phyloP scores from a whole-genome alignment of 164 flowering plant genomes.

The Taxillus chinensis region DNA sequence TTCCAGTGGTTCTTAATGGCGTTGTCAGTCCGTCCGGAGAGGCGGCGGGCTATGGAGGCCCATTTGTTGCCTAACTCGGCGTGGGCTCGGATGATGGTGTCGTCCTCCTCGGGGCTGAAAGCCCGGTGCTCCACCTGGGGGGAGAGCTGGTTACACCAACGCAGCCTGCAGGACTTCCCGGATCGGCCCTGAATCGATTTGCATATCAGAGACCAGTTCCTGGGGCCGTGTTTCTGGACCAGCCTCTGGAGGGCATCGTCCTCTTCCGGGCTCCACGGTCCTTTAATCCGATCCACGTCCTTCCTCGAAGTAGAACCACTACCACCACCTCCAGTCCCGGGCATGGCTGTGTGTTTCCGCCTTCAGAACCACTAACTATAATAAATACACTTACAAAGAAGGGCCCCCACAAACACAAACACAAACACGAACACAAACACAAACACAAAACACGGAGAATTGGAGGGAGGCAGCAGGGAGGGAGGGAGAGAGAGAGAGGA shows the following conservation, averaged over 20 bases:
- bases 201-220: constrained; percentile 3
- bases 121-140: constrained; percentile 5
- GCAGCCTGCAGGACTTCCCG: constrained; percentile 3
- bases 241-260: background rate
- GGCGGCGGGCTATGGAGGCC: constrained; percentile 1
- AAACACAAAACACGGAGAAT: too few relatives aligned
- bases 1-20: background rate
- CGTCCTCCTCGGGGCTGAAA: constrained; percentile 4
- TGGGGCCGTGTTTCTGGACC: background rate
- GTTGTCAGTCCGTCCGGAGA: constrained; percentile 2
- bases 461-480: too few relatives aligned
- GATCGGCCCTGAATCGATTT: background rate
- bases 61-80: constrained; percentile 2
- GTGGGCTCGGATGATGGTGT: background rate
- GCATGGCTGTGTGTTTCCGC: too few relatives aligned
- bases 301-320: too few relatives aligned
- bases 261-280: constrained; percentile 3
- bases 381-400: too few relatives aligned
- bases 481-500: too few relatives aligned
- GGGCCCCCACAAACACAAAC: too few relatives aligned
- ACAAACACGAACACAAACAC: too few relatives aligned
- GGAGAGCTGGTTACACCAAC: constrained; percentile 1
- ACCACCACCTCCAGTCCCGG: too few relatives aligned
- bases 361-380: too few relatives aligned
- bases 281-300: background rate